A percentile compares a stretch with the other conserved stretches of the same genome.
Evolutionary conservation across 2,329 filamentous ascomycete genomes (phyloP).

Genomic region (Penicillium aurantiogriseum): DNA sequence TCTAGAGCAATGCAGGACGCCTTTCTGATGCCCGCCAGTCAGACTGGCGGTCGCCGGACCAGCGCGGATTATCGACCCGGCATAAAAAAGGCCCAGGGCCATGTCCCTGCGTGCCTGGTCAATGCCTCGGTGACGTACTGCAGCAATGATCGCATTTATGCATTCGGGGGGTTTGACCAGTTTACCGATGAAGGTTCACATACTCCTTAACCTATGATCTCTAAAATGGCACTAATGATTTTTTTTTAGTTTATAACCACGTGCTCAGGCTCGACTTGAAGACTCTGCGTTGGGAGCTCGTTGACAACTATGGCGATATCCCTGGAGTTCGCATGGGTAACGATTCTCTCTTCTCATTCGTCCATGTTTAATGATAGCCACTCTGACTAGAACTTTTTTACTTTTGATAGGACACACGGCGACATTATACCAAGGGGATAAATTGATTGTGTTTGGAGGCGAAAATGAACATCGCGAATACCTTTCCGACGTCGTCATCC

Average conservation of each 20-base stretch:
- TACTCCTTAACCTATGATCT: background rate
- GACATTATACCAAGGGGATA: conserved; percentile 88
- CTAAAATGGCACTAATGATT: conserved; percentile 8
- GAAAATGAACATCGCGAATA: conserved; percentile 98
- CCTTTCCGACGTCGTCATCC: conserved; percentile 91
- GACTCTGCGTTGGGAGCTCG: conserved; percentile 87
- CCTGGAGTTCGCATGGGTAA: conserved; percentile 94
- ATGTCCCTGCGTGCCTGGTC: conserved; percentile 88
- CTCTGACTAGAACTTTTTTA: background rate
- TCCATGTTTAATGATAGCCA: background rate
- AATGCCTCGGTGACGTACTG: conserved; percentile 99
- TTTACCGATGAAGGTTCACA: conserved; percentile 82
- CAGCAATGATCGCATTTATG: conserved; percentile 95
- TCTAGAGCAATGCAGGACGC: conserved; percentile 62
- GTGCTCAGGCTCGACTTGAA: conserved; percentile 84
- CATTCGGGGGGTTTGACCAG: conserved; percentile 97
- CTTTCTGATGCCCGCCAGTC: conserved; percentile 88
- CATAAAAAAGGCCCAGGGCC: conserved; percentile 73
- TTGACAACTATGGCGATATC: conserved; percentile 98
- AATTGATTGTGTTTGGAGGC: conserved; percentile 94
- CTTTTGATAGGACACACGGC: conserved; percentile 75
- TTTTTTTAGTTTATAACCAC: conserved; percentile 78
- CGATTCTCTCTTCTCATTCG: conserved; percentile 26
- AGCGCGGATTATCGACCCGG: conserved; percentile 77
- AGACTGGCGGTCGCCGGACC: conserved; percentile 62